Percentiles rank a stretch among this genome's conserved stretches.
phyloP scores from a whole-genome alignment of 1,139 yeast genomes.

The Pichia terricola region DNA sequence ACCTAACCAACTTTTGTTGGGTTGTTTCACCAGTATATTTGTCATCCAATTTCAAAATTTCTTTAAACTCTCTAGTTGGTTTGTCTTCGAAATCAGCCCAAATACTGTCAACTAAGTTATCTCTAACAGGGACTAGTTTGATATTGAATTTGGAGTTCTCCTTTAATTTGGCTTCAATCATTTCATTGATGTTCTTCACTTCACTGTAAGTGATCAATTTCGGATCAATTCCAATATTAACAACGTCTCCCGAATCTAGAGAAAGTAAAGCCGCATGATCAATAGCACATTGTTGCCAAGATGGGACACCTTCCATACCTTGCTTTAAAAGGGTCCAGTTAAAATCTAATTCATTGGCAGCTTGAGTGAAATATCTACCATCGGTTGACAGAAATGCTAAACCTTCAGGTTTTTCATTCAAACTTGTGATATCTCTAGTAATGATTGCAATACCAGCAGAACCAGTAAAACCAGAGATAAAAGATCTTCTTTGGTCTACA shows the following conservation, averaged over 20 bases:
- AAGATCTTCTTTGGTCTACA: conserved; percentile 75
- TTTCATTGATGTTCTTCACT: conserved; percentile 28
- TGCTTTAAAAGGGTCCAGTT: conserved; percentile 78
- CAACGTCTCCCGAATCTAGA: conserved; percentile 29
- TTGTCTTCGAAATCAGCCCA: conserved; percentile 50
- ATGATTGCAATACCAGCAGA: conserved; percentile 91
- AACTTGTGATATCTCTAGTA: conserved; percentile 56
- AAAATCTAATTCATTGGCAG: conserved; percentile 74
- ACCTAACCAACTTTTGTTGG: conserved; percentile 34
- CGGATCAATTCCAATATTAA: conserved; percentile 54
- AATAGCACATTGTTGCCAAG: conserved; percentile 87
- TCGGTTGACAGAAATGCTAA: conserved; percentile 84
- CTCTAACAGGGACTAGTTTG: conserved; percentile 52
- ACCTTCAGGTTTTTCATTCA: conserved; percentile 52
- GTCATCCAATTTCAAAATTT: conserved; percentile 36
- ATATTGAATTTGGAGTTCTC: conserved; percentile 35
- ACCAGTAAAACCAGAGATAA: conserved; percentile 86
- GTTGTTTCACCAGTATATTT: conserved; percentile 34
- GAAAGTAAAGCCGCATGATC: conserved; percentile 51
- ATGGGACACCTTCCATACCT: conserved; percentile 60
- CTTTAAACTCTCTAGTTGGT: conserved; percentile 38
- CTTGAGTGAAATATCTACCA: conserved; percentile 91
- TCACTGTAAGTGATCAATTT: conserved; percentile 49
- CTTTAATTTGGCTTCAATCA: conserved; percentile 24
- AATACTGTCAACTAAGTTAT: conserved; percentile 65